Evolutionary conservation across 352 stramenopile genomes (phyloP).

Genomic region (Phytophthora sp.): DNA sequence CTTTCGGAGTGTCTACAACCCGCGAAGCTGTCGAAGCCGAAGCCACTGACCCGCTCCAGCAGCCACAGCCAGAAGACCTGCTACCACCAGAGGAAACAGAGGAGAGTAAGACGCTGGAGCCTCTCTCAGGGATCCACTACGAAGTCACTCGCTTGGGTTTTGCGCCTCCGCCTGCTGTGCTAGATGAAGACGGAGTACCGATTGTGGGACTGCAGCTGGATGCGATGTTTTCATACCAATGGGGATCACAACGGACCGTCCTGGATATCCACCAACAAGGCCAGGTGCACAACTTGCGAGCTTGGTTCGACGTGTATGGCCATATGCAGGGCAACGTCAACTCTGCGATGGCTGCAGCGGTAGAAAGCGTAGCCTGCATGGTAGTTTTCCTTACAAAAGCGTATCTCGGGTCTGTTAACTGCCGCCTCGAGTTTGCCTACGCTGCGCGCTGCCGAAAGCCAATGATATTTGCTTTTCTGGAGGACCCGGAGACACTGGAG

Average conservation of each 20-base stretch:
- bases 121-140: constrained; percentile 39
- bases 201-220: constrained; percentile 47
- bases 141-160: constrained; percentile 42
- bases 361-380: constrained; percentile 62
- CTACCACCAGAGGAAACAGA: constrained; percentile 27
- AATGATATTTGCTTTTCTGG: constrained; percentile 53
- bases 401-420: constrained; percentile 62
- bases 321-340: constrained; percentile 77
- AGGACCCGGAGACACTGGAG: constrained; percentile 35
- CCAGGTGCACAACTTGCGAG: constrained; percentile 37
- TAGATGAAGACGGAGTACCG: constrained; percentile 45
- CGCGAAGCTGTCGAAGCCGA: constrained; percentile 24
- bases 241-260: constrained; percentile 45
- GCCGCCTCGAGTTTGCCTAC: constrained; percentile 64
- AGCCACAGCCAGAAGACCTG: constrained; percentile 17
- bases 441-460: constrained; percentile 42
- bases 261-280: constrained; percentile 54
- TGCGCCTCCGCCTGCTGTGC: constrained; percentile 33
- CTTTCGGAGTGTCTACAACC: constrained; percentile 25
- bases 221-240: constrained; percentile 70
- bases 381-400: constrained; percentile 57
- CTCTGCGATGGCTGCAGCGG: constrained; percentile 59
- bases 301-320: constrained; percentile 66
- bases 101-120: constrained; percentile 17
- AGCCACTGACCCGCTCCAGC: background rate